phyloP scores from a whole-genome alignment of 306 rosid species.

The Benincasa hispida region DNA sequence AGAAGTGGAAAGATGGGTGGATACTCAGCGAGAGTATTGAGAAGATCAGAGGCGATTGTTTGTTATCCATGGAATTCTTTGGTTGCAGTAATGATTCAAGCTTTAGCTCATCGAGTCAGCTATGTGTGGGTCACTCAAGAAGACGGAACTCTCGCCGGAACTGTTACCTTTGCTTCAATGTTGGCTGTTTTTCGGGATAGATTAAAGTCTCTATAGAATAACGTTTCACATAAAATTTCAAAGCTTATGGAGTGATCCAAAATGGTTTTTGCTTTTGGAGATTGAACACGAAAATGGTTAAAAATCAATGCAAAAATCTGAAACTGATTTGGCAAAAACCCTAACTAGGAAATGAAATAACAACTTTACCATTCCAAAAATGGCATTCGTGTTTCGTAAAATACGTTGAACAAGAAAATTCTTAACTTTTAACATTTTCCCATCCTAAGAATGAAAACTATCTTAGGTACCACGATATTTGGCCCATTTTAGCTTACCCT shows the following conservation, averaged over 20 bases:
- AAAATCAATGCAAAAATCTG: not conserved
- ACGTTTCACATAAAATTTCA: not conserved
- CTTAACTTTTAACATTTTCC: too few species aligned
- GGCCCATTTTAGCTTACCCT: too few species aligned
- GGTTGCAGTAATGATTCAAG: conserved; percentile 86
- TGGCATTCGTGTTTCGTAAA: too few species aligned
- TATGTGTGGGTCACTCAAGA: conserved; percentile 84
- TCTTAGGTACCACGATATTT: too few species aligned
- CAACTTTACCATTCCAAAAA: not conserved
- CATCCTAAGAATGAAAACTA: too few species aligned
- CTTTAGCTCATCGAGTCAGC: conserved; percentile 65
- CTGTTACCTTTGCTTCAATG: conserved; percentile 49
- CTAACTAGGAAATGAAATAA: not conserved
- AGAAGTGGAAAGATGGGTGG: conserved; percentile 45
- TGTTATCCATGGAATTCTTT: conserved; percentile 72
- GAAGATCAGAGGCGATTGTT: conserved; percentile 60
- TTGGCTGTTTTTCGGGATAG: conserved; percentile 56
- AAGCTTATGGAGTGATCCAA: not conserved
- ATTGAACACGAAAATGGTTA: not conserved
- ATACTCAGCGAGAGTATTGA: conserved; percentile 37
- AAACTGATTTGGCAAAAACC: not conserved
- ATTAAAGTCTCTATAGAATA: conserved; percentile 25
- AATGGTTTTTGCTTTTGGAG: not conserved
- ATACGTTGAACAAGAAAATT: not conserved
- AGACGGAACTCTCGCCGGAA: conserved; percentile 54